Conservation (phyloP, 768 basidiomycete genomes). For the Lactifluus subvellereus region DNA sequence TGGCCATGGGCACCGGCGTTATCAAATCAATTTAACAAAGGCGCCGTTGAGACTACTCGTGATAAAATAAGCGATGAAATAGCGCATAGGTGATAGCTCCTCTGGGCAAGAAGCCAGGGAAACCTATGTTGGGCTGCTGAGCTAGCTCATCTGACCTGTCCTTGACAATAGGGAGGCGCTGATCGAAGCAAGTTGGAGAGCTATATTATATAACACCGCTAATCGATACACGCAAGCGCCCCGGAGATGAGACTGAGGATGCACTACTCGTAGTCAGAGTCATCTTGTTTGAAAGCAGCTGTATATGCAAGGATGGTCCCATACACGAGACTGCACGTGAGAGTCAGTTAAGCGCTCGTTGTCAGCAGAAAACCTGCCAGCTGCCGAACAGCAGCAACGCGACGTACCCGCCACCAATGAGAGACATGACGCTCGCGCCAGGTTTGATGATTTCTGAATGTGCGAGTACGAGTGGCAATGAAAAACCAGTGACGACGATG, state of each 20-base stretch:
- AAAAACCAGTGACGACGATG: constrained; percentile 89
- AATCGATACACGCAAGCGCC: constrained; percentile 2
- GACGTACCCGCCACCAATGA: constrained; percentile 83
- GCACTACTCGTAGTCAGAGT: constrained; percentile 68
- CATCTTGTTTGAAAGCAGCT: constrained; percentile 73
- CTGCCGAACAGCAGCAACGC: constrained; percentile 1
- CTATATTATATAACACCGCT: constrained; percentile 2
- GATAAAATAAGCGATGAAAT: not conserved
- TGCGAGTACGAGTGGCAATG: constrained; percentile 85
- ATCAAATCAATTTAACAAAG: not conserved
- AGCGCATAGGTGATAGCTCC: not conserved
- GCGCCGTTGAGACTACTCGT: not conserved
- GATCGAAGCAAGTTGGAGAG: constrained; percentile 1
- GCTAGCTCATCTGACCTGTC: not conserved
- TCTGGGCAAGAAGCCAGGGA: not conserved
- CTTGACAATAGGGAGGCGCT: not conserved
- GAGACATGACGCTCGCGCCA: constrained; percentile 89
- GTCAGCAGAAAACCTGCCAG: not conserved
- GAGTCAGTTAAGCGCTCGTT: not conserved
- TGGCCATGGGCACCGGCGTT: not conserved
- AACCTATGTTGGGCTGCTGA: not conserved
- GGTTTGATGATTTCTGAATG: constrained; percentile 84
- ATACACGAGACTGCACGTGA: constrained; percentile 61
- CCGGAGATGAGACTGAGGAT: not conserved
- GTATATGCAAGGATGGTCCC: constrained; percentile 87